Evolutionary conservation across 495 filamentous ascomycete genomes (phyloP), one percentile per base, ranked within the genome.

Genomic region (Melanomma pulvis-pyrius): DNA sequence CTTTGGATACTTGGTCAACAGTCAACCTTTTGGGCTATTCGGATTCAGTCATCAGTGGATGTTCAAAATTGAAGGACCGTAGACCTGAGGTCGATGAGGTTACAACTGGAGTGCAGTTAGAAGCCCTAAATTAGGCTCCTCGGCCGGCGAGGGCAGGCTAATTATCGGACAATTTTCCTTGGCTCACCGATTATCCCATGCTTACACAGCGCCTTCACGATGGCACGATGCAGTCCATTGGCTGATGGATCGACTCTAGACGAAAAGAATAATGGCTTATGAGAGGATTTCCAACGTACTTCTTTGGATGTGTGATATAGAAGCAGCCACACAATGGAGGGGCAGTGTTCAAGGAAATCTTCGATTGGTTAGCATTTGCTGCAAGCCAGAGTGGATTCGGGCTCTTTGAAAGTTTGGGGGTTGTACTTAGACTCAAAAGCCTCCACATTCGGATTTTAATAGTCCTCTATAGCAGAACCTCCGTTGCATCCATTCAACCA

Each of bases 171-270:
- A 46, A 56, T 64, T 24, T 13, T 50, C 5, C 25, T 50, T 52
- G n/a, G 12, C 36, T 56, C n/a, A 49, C 47, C 28, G 67, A 65
- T 70, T 70, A 70, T 53, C 39, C 56, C 36, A 70, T 65, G 67
- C 67, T 70, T 60, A 70, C 67, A 24, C 67, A 57, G 36, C 34
- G 26, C 15, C 32, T 48, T 50, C 19, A 47, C 36, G 36, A 49
- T 61, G 64, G 49, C 50, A 52, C 57, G 58, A 52, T 22, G 39
- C 51, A 28, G 5, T 51, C 47, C 28, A 25, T 9, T 55, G 52
- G 12, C 32, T 30, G 49, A 24, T 8, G 8, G 29, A 5, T 11
- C 22, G 17, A 2, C 5, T 61, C 8, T 32, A 32, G 41, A 1
- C 6, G 12, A 21, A 12, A n/a, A n/a, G n/a, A n/a, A n/a, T 25